phyloP scores from a whole-genome alignment of 2,329 filamentous ascomycete genomes.

The Polytolypa hystricis region DNA sequence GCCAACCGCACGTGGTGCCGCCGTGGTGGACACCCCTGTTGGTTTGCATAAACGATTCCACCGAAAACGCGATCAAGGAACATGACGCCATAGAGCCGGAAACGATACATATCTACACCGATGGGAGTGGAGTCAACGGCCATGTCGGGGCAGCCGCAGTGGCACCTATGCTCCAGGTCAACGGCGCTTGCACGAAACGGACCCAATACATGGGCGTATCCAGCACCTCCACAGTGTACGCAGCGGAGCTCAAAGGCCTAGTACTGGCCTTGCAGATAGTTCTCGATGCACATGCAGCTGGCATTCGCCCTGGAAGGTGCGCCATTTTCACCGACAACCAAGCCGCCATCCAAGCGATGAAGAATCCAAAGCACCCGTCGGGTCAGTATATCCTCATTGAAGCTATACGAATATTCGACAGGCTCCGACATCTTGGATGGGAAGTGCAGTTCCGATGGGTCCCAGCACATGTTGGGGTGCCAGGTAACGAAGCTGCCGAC shows the following conservation, averaged over 20 bases:
- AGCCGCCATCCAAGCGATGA: not conserved
- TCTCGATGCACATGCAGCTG: no score
- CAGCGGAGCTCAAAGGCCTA: conserved; percentile 19
- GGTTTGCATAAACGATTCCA: no score
- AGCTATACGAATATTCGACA: conserved; percentile 4
- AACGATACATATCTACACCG: conserved; percentile 14
- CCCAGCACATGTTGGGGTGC: conserved; percentile 9
- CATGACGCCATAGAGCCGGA: conserved; percentile 10
- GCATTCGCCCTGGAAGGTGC: not conserved
- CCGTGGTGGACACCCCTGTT: no score
- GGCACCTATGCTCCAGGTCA: conserved; percentile 9
- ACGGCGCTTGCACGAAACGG: no score
- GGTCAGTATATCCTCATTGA: conserved; percentile 7
- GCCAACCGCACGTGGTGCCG: no score
- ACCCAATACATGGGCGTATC: conserved; percentile 20
- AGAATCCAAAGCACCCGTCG: conserved; percentile 2
- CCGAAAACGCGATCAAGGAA: conserved; percentile 8
- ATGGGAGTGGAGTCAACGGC: conserved; percentile 17
- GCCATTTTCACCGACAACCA: not conserved
- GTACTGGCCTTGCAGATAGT: conserved; percentile 18
- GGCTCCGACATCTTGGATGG: not conserved
- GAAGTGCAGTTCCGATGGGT: conserved; percentile 10
- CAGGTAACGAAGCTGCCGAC: conserved; percentile 11
- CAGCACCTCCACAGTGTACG: conserved; percentile 19
- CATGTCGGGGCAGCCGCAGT: conserved; percentile 19